Base-by-base conservation (phyloP, 2,329 filamentous ascomycete genomes). In the Epichloe brachyelytri region DNA sequence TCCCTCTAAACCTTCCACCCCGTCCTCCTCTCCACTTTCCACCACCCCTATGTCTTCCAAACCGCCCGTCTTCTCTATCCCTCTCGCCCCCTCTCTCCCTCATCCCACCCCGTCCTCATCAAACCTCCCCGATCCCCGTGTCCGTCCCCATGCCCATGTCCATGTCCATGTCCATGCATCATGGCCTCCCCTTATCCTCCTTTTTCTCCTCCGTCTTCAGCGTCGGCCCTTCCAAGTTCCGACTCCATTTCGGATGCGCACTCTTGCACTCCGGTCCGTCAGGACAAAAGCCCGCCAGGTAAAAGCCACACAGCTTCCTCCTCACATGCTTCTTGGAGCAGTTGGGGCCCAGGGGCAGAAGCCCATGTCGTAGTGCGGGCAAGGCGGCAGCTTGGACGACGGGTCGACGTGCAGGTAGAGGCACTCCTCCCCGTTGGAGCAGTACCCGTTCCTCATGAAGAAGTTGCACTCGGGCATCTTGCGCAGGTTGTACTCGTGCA, bases 391-490 rank as follows among this genome's bases (percentile, higher is more conserved):
- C 62, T 88, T 83, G 54, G 85, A 82, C 64, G 88, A 78, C 47
- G 89, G 86, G 61, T 93, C 88, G 60, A 94, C 86, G 69, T 95
- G 88, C 45, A 95, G 81, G 66, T 95, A 95, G 5, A 95, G 75
- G 63, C 93, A 98, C 70, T 98, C 93, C 68, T 97, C 91, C 58
- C 91, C 93, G 70, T 96, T 95, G 56, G 86, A 88, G 71, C 93
- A 98, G 67, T 94, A 96, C 51, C 88, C 88, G 64, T 93, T 95
- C 54, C 89, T 80, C 52, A 89, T 83, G 70, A 91, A 97, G 69
- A 95, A 95, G 63, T 95, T 95, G 72, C 93, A 98, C 72, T 97
- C 93, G 56, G 93, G 90, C 88, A 97, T 97, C 68, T 93, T 90
- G 56, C 93, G 83, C 59, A 98, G 79, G 71, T 98, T 97, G 75